Percentiles rank a stretch among this genome's conserved stretches.
These are phyloP conservation scores for Pelargonium myrrhifolium DNA, from an alignment of 441 rosid genomes.

Conservation along the genomic window DNA sequence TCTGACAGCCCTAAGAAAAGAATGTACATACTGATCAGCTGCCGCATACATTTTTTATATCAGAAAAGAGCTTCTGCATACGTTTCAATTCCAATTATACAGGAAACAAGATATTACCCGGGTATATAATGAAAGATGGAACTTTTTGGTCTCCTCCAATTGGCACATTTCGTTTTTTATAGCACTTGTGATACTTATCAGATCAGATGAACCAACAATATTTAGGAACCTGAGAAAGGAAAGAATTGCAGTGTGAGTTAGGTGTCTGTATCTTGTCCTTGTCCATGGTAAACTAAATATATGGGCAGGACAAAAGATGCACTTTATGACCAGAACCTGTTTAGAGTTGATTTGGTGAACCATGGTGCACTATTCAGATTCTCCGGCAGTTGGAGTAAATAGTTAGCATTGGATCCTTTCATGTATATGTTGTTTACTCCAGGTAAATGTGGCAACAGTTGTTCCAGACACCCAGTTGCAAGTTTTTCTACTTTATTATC, in stretches of 20 bases:
- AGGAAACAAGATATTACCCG: constrained; percentile 30
- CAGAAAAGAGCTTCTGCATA: neutral
- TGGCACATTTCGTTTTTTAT: constrained; percentile 53
- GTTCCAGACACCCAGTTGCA: constrained; percentile 40
- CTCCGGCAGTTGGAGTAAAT: constrained; percentile 35
- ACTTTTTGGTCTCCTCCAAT: constrained; percentile 56
- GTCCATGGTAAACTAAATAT: neutral
- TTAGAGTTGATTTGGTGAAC: constrained; percentile 54
- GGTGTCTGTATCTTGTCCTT: neutral
- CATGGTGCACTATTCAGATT: constrained; percentile 31
- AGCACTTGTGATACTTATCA: constrained; percentile 28
- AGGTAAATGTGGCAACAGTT: constrained; percentile 45
- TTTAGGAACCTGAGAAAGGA: constrained; percentile 35
- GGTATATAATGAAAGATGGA: constrained; percentile 47
- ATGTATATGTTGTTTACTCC: constrained; percentile 30
- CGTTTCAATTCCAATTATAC: constrained; percentile 8
- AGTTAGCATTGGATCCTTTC: constrained; percentile 40
- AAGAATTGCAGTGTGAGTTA: neutral
- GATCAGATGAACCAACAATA: constrained; percentile 36
- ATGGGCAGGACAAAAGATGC: constrained; percentile 9
- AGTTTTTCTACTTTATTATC: constrained; percentile 40
- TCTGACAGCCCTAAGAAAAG: constrained; percentile 20
- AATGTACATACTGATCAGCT: constrained; percentile 6
- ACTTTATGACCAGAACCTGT: constrained; percentile 32
- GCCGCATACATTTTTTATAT: neutral